Percentiles rank a stretch among this genome's conserved stretches.
Conservation (phyloP, 495 filamentous ascomycete genomes). For the Penicillium paradoxum region DNA sequence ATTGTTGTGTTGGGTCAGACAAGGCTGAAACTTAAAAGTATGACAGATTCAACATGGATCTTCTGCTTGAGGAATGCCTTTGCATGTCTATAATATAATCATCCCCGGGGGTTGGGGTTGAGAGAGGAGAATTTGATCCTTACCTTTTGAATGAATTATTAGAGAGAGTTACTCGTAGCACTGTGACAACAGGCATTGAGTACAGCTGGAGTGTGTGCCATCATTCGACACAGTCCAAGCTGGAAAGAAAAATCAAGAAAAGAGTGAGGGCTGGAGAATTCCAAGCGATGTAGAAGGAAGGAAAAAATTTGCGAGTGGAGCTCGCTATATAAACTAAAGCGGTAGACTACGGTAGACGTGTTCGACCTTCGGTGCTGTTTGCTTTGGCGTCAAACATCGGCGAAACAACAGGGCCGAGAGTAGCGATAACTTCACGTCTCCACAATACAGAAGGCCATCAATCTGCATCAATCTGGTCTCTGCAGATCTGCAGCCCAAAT, state of each 20-base stretch:
- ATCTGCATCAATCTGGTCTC: neutral
- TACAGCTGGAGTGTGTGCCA: neutral
- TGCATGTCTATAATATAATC: conserved; percentile 82
- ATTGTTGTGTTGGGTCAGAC: conserved; percentile 61
- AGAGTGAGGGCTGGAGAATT: conserved; percentile 14
- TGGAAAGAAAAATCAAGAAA: conserved; percentile 9
- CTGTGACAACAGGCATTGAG: neutral
- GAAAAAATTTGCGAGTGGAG: conserved; percentile 41
- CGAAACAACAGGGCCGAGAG: neutral
- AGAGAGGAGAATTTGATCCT: conserved; percentile 21
- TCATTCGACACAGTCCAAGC: conserved; percentile 11
- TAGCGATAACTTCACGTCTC: neutral
- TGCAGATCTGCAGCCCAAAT: too few relatives aligned
- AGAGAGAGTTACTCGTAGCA: neutral
- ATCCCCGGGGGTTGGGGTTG: conserved; percentile 40
- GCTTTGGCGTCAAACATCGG: conserved; percentile 9
- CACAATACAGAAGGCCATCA: neutral
- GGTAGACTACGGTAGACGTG: conserved; percentile 13
- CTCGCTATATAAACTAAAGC: conserved; percentile 22
- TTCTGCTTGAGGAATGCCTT: conserved; percentile 98
- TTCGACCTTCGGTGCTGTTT: conserved; percentile 6
- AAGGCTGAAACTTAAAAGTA: conserved; percentile 91
- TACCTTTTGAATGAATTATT: conserved; percentile 55
- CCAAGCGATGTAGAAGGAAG: conserved; percentile 19
- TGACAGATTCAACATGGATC: conserved; percentile 79